Evolutionary conservation across 1,284 basidiomycete species (phyloP).

Genomic region (Sanghuangporus sanghuang): DNA sequence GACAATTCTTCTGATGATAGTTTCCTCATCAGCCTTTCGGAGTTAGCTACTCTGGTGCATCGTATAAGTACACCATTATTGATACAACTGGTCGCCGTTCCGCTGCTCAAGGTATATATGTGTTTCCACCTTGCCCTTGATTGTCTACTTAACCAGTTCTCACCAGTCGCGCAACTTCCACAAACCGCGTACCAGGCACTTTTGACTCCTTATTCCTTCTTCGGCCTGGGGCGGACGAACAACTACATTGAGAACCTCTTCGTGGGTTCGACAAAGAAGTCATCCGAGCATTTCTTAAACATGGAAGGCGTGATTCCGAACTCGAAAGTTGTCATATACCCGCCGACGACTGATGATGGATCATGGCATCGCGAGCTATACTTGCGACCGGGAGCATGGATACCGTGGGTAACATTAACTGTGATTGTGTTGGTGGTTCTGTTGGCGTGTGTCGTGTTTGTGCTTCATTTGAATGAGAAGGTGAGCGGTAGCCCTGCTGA

Average conservation of each 20-base stretch:
- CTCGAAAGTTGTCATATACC: slow-evolving; percentile 93
- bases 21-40: slow-evolving; percentile 71
- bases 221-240: slow-evolving; percentile 98
- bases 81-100: slow-evolving; percentile 89
- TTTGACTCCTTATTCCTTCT: slow-evolving; percentile 89
- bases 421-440: slow-evolving; percentile 72
- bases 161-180: slow-evolving; percentile 82
- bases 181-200: slow-evolving; percentile 90
- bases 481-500: slow-evolving; percentile 33
- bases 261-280: slow-evolving; percentile 80
- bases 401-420: slow-evolving; percentile 91
- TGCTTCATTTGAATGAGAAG: slow-evolving; percentile 91
- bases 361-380: slow-evolving; percentile 90
- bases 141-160: slow-evolving; percentile 5
- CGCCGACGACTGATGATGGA: slow-evolving; percentile 52
- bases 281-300: slow-evolving; percentile 69
- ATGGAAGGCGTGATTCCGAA: slow-evolving; percentile 98
- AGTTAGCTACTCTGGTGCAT: slow-evolving; percentile 89
- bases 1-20: slow-evolving; percentile 12
- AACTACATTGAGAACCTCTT: slow-evolving; percentile 99
- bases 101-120: slow-evolving; percentile 75
- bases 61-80: slow-evolving; percentile 96
- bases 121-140: not conserved
- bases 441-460: slow-evolving; percentile 79
- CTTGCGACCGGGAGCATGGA: slow-evolving; percentile 93